Evolutionary conservation across 768 basidiomycete genomes (phyloP), one percentile per base, ranked within the genome.

Genomic region (Boletus subcaerulescens): DNA sequence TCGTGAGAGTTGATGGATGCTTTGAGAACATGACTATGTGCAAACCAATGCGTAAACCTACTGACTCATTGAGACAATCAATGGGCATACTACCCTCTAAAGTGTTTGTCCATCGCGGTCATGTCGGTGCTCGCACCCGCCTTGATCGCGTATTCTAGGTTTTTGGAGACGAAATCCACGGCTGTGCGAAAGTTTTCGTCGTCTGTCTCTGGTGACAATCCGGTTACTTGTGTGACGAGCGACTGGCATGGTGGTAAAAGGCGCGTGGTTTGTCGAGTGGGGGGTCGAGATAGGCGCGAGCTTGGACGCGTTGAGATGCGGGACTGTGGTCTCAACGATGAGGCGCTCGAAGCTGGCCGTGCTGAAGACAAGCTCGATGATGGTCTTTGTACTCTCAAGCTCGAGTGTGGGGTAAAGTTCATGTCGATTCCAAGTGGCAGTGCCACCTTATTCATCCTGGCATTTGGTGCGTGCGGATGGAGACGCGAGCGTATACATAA

Each of bases 1-100:
- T 91, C 84, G 46, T 80, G 75, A 13, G 83, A 82, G 56, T 85
- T 82, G 52, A 93, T 79, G 38, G 81, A 81, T 14, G 87, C 87
- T 67, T 91, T 91, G 64, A 86, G 73, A 18, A 77, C 73, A 65
- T 77, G 80, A 15, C 88, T 88, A 55, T 29, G 52, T 47, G 44
- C 22, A 8, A 29, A 29, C 42, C 39, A 38, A 47, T 32, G 45
- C 38, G 50, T 60, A 56, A 65, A 67, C 48, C n/a, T 33, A 45
- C 38, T 35, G 39, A 50, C 44, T n/a, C 22, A 24, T 24, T 24
- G 29, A 41, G n/a, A 44, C 15, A 18, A 43, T 24, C 53, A 55
- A 58, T 40, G 43, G 41, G 26, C 38, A 59, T 9, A 65, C 48
- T 69, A 89, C 88, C 87, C 82, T 68, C 63, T 62, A 26, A 81